Percentiles rank a stretch among this genome's conserved stretches.
Evolutionary conservation across 176 grass and related monocot species (phyloP).

Genomic region (Cenchrus americanus): DNA sequence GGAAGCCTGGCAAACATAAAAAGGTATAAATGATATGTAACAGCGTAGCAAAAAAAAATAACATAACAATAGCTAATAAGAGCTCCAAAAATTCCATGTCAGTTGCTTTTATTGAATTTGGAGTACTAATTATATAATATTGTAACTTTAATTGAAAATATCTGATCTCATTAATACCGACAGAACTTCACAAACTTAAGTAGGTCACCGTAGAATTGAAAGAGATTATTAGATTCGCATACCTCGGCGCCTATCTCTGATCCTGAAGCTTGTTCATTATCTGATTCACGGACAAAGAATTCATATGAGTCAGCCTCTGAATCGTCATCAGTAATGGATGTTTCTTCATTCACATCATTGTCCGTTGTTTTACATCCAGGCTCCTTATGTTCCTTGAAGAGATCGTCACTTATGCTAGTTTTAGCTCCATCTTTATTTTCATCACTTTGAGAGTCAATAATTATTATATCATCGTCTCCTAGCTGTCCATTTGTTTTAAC

Average conservation of each 20-base stretch:
- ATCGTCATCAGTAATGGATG: slow-evolving; percentile 47
- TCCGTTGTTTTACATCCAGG: background rate
- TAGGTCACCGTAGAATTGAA: slow-evolving; percentile 23
- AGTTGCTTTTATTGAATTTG: slow-evolving; percentile 23
- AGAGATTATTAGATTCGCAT: slow-evolving; percentile 37
- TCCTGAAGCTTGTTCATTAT: slow-evolving; percentile 58
- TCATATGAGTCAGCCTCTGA: slow-evolving; percentile 59
- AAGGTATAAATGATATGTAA: slow-evolving; percentile 24
- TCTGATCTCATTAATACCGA: slow-evolving; percentile 18
- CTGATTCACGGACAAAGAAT: slow-evolving; percentile 59
- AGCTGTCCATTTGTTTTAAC: slow-evolving; percentile 34
- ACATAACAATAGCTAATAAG: background rate
- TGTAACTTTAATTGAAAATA: slow-evolving; percentile 24
- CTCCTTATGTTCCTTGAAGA: slow-evolving; percentile 24
- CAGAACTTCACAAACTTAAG: slow-evolving; percentile 35
- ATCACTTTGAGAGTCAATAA: slow-evolving; percentile 41
- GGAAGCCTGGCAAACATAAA: slow-evolving; percentile 18
- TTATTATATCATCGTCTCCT: slow-evolving; percentile 26
- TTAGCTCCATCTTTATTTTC: slow-evolving; percentile 1
- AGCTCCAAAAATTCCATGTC: slow-evolving; percentile 3
- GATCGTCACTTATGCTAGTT: slow-evolving; percentile 15
- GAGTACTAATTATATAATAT: background rate
- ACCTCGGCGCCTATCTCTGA: slow-evolving; percentile 71
- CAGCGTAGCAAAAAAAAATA: slow-evolving; percentile 12
- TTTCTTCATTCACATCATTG: slow-evolving; percentile 42